Percentiles rank a stretch among this genome's conserved stretches.
Evolutionary conservation across 495 filamentous ascomycete species (phyloP).

Genomic region (Aspergillus egyptiacus): DNA sequence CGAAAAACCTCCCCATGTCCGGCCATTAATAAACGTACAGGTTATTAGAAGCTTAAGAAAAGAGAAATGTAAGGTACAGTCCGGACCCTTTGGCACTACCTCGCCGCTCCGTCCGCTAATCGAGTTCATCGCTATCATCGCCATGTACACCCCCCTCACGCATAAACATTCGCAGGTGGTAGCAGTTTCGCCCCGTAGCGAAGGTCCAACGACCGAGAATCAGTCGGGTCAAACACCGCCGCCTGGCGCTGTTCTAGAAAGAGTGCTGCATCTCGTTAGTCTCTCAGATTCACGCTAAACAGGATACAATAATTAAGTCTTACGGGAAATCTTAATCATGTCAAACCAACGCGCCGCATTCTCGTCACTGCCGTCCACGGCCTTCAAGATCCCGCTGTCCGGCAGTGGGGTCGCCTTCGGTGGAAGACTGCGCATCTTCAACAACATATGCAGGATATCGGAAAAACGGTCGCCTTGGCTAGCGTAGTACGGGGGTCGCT

Average conservation of each 20-base stretch:
- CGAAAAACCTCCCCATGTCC: not conserved
- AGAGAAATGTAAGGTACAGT: not conserved
- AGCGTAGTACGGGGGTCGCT: conserved; percentile 56
- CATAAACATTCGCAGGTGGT: conserved; percentile 23
- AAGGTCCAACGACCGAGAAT: conserved; percentile 64
- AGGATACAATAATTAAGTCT: conserved; percentile 33
- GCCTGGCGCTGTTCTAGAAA: conserved; percentile 42
- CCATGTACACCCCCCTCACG: conserved; percentile 7
- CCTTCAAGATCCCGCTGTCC: conserved; percentile 49
- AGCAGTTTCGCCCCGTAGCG: conserved; percentile 59
- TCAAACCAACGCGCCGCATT: conserved; percentile 55
- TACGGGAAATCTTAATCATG: conserved; percentile 54
- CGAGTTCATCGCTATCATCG: not conserved
- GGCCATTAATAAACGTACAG: conserved; percentile 2
- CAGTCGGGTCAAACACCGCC: conserved; percentile 52
- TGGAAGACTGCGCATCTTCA: conserved; percentile 64
- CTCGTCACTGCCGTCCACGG: conserved; percentile 48
- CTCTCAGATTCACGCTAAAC: not conserved
- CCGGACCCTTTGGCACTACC: not conserved
- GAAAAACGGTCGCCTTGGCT: conserved; percentile 68
- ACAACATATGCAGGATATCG: conserved; percentile 66
- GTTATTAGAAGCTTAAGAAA: conserved; percentile 1
- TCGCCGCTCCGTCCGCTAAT: not conserved
- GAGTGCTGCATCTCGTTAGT: conserved; percentile 21
- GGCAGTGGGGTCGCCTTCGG: conserved; percentile 51